Conservation (phyloP, 495 filamentous ascomycete species). For the Xylaria venustula region DNA sequence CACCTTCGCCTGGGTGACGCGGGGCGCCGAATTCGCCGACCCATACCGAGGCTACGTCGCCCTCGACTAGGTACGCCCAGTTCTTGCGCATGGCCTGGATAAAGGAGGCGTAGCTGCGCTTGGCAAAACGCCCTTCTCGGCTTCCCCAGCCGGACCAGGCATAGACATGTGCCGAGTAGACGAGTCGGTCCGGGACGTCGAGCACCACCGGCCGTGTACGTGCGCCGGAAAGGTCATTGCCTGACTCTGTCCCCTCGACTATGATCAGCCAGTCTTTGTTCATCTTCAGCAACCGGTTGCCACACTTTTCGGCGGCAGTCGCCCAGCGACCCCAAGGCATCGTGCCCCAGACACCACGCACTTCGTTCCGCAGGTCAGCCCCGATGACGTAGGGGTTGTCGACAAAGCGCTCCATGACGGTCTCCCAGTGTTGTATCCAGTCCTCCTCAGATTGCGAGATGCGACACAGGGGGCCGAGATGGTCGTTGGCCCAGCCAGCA, state of each 20-base stretch:
- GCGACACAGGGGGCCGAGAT: conserved; percentile 51
- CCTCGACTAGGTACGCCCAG: conserved; percentile 59
- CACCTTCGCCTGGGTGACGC: conserved; percentile 44
- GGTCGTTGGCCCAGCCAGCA: conserved; percentile 56
- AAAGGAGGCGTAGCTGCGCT: conserved; percentile 55
- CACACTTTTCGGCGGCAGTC: conserved; percentile 53
- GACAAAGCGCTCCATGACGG: conserved; percentile 51
- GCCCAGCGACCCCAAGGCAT: conserved; percentile 61
- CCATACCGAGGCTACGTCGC: conserved; percentile 59
- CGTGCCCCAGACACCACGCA: conserved; percentile 61
- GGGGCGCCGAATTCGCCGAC: conserved; percentile 60
- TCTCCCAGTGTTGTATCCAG: conserved; percentile 61
- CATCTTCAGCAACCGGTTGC: conserved; percentile 53
- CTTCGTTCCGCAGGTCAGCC: conserved; percentile 60
- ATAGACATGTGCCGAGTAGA: conserved; percentile 64
- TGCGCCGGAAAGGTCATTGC: conserved; percentile 55
- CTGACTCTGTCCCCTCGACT: conserved; percentile 59
- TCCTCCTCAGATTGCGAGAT: conserved; percentile 55
- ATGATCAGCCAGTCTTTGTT: conserved; percentile 61
- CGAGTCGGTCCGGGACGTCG: conserved; percentile 49
- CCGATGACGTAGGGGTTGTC: conserved; percentile 56
- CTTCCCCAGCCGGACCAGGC: conserved; percentile 63
- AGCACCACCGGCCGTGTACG: conserved; percentile 50
- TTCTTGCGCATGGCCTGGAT: conserved; percentile 56
- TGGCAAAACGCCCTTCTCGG: conserved; percentile 47